These are phyloP conservation scores for Aulographum hederae DNA, from an alignment of 2,329 filamentous ascomycete species.

Conservation along the genomic window DNA sequence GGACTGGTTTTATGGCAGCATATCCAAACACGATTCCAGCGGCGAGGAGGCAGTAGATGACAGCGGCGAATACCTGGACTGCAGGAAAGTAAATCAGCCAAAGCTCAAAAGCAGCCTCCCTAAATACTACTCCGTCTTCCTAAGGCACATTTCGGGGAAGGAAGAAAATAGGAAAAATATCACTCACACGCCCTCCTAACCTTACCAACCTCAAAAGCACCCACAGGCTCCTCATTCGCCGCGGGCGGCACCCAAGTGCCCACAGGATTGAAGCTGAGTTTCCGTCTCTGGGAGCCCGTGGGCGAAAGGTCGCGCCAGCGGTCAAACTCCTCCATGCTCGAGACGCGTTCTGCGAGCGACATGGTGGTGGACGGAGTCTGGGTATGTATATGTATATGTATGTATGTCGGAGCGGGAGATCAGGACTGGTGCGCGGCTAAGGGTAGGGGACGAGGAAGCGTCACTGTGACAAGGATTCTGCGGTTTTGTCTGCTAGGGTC, in stretches of 20 bases:
- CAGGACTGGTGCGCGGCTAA: too few species aligned
- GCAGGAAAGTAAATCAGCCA: too few species aligned
- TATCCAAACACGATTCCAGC: constrained; percentile 73
- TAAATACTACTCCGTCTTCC: neutral
- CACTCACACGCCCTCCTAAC: constrained; percentile 32
- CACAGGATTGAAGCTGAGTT: constrained; percentile 31
- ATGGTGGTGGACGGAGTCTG: too few species aligned
- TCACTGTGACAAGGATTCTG: too few species aligned
- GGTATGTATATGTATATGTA: too few species aligned
- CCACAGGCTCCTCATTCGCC: constrained; percentile 19
- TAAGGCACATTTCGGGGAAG: neutral
- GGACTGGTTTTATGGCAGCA: constrained; percentile 65
- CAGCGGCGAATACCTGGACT: constrained; percentile 53
- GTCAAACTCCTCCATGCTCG: constrained; percentile 21
- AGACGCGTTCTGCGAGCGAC: constrained; percentile 20
- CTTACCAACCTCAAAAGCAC: constrained; percentile 35
- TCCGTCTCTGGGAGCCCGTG: constrained; percentile 19
- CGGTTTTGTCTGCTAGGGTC: too few species aligned
- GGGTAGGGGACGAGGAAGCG: too few species aligned
- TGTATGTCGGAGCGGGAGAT: too few species aligned
- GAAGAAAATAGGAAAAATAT: constrained; percentile 1
- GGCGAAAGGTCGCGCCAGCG: constrained; percentile 12
- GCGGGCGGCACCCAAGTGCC: constrained; percentile 23
- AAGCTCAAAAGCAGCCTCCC: neutral
- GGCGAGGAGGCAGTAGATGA: constrained; percentile 57